A percentile compares a stretch with the other conserved stretches of the same genome.
Evolutionary conservation across 2,329 filamentous ascomycete genomes (phyloP).

Genomic region (Diaporthe vaccinii): DNA sequence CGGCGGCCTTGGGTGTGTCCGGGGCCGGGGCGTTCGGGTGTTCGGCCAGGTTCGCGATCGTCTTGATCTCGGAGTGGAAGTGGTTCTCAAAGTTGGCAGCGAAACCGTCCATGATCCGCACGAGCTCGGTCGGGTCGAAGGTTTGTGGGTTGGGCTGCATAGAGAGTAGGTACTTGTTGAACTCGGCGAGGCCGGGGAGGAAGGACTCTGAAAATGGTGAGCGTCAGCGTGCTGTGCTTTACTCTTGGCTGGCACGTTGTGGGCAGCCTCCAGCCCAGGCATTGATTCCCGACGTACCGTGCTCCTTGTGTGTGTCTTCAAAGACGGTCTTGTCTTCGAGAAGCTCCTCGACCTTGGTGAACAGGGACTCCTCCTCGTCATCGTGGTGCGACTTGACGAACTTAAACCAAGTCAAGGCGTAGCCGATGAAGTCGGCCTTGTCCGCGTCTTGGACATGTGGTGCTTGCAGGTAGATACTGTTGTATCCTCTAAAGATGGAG

Average conservation of each 20-base stretch:
- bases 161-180: conserved; percentile 64
- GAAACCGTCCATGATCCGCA: conserved; percentile 65
- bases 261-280: not conserved
- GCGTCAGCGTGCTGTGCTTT: conserved; percentile 8
- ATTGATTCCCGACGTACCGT: conserved; percentile 55
- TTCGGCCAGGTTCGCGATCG: conserved; percentile 62
- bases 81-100: conserved; percentile 64
- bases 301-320: conserved; percentile 66
- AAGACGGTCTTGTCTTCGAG: conserved; percentile 65
- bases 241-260: not conserved
- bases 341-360: conserved; percentile 67
- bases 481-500: conserved; percentile 73
- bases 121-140: conserved; percentile 60
- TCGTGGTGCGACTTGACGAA: conserved; percentile 73
- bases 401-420: conserved; percentile 69
- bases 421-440: conserved; percentile 69
- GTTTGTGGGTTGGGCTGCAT: conserved; percentile 55
- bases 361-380: conserved; percentile 70
- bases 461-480: conserved; percentile 73
- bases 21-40: conserved; percentile 65
- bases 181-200: conserved; percentile 63
- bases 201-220: conserved; percentile 57
- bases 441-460: conserved; percentile 64
- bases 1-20: conserved; percentile 59
- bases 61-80: conserved; percentile 68